phyloP scores from a whole-genome alignment of 352 stramenopile genomes.

The Globisporangium orthogonon region DNA sequence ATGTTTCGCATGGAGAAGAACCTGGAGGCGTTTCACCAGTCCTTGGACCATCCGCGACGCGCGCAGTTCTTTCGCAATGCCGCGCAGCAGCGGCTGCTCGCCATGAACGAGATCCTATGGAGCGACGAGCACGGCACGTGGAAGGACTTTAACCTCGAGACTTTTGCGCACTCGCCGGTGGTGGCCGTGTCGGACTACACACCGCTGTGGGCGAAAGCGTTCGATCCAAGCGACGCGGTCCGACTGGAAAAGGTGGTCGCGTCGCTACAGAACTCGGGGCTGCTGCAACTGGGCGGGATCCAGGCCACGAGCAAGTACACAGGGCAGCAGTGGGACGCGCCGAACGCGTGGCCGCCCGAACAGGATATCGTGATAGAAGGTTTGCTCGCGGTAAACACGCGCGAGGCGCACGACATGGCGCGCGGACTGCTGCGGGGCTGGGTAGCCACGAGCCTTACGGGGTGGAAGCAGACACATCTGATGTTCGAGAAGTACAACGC shows the following conservation, averaged over 20 bases:
- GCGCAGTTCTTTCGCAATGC: constrained; percentile 37
- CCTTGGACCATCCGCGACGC: constrained; percentile 36
- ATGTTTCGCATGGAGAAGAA: constrained; percentile 78
- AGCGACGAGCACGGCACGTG: constrained; percentile 41
- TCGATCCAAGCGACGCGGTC: constrained; percentile 35
- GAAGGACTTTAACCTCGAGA: constrained; percentile 72
- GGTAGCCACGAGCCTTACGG: constrained; percentile 51
- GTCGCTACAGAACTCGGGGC: constrained; percentile 43
- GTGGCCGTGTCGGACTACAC: constrained; percentile 66
- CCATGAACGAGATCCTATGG: constrained; percentile 75
- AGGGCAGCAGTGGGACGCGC: constrained; percentile 84
- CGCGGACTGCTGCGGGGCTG: constrained; percentile 50
- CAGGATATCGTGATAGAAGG: constrained; percentile 82
- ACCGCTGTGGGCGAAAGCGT: constrained; percentile 72
- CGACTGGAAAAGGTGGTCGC: constrained; percentile 38
- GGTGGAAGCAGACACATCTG: constrained; percentile 59
- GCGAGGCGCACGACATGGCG: constrained; percentile 42
- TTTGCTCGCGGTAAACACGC: constrained; percentile 44
- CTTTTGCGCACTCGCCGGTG: constrained; percentile 28
- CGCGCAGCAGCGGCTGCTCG: constrained; percentile 29
- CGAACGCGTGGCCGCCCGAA: constrained; percentile 82
- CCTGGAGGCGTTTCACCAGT: constrained; percentile 51
- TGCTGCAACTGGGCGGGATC: constrained; percentile 61
- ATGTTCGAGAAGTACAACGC: constrained; percentile 91
- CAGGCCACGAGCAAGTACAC: constrained; percentile 64